These are phyloP conservation scores for Phoma herbarum DNA, from an alignment of 2,329 filamentous ascomycete species.

Conservation along the genomic window DNA sequence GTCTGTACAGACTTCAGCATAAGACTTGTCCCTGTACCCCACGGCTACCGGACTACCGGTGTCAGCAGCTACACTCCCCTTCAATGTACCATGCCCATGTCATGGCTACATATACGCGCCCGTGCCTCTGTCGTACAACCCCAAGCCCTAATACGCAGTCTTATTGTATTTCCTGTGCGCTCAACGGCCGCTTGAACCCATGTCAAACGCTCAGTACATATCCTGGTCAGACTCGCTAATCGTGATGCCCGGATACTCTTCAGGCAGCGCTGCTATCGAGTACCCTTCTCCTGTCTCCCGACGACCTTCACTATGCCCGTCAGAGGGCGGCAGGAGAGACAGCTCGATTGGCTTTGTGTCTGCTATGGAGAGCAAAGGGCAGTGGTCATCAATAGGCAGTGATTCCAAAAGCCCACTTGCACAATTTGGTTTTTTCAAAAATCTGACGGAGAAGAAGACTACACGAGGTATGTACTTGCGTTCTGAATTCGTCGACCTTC, in stretches of 20 bases:
- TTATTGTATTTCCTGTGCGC: constrained; percentile 42
- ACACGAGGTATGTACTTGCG: constrained; percentile 71
- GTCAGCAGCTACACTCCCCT: constrained; percentile 30
- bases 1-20: constrained; percentile 33
- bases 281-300: constrained; percentile 48
- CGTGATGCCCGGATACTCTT: constrained; percentile 49
- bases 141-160: constrained; percentile 38
- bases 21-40: constrained; percentile 33
- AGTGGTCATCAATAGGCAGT: constrained; percentile 50
- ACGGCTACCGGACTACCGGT: constrained; percentile 39
- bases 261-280: constrained; percentile 44
- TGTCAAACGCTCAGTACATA: constrained; percentile 37
- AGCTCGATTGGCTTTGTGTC: constrained; percentile 49
- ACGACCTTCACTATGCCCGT: constrained; percentile 46
- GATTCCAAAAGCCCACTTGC: constrained; percentile 50
- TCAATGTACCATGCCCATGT: constrained; percentile 27
- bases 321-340: constrained; percentile 43
- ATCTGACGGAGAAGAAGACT: constrained; percentile 73
- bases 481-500: not conserved
- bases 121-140: constrained; percentile 32
- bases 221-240: constrained; percentile 49
- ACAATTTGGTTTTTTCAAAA: constrained; percentile 67
- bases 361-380: constrained; percentile 50
- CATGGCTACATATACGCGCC: constrained; percentile 48
- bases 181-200: constrained; percentile 21